phyloP scores from a whole-genome alignment of 805 yeast genomes.

The Kuraishia cidri region DNA sequence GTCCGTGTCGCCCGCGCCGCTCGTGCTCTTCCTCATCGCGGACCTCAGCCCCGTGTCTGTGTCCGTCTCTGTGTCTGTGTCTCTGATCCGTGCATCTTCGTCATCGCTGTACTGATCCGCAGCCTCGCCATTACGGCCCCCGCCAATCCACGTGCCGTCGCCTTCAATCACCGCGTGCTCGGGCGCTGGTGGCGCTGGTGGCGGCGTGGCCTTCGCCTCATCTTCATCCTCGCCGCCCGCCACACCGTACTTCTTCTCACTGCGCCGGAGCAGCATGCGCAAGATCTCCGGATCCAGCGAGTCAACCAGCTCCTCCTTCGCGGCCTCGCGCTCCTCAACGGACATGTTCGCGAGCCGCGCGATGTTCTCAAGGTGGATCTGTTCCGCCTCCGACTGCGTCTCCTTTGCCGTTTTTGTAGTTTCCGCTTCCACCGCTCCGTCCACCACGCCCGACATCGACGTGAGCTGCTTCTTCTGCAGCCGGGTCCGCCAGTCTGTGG shows the following conservation, averaged over 20 bases:
- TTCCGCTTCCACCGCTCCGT: slow-evolving; percentile 1
- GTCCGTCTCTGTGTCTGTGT: too few relatives aligned
- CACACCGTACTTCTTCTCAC: slow-evolving; percentile 32
- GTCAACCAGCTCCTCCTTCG: slow-evolving; percentile 58
- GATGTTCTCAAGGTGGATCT: slow-evolving; percentile 71
- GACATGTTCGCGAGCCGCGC: slow-evolving; percentile 54
- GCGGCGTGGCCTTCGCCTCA: slow-evolving; percentile 7
- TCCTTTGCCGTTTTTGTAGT: slow-evolving; percentile 15
- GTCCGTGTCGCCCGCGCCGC: slow-evolving; percentile 5
- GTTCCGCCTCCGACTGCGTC: slow-evolving; percentile 49
- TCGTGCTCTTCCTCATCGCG: not conserved
- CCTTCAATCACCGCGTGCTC: slow-evolving; percentile 12
- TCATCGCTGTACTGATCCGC: not conserved
- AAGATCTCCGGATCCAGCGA: slow-evolving; percentile 63
- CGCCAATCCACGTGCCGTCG: slow-evolving; percentile 26
- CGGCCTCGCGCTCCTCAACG: slow-evolving; percentile 52
- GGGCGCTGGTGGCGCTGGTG: not conserved
- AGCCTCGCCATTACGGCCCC: slow-evolving; percentile 8
- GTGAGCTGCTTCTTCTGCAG: slow-evolving; percentile 22
- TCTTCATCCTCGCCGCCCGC: slow-evolving; percentile 15
- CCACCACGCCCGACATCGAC: slow-evolving; percentile 14
- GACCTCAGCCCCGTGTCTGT: not conserved
- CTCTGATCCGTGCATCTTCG: too few relatives aligned
- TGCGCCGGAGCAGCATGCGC: slow-evolving; percentile 39
- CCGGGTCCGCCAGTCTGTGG: slow-evolving; percentile 42